phyloP scores from a whole-genome alignment of 169 alveolate genomes.

The Plasmodium sp. region DNA sequence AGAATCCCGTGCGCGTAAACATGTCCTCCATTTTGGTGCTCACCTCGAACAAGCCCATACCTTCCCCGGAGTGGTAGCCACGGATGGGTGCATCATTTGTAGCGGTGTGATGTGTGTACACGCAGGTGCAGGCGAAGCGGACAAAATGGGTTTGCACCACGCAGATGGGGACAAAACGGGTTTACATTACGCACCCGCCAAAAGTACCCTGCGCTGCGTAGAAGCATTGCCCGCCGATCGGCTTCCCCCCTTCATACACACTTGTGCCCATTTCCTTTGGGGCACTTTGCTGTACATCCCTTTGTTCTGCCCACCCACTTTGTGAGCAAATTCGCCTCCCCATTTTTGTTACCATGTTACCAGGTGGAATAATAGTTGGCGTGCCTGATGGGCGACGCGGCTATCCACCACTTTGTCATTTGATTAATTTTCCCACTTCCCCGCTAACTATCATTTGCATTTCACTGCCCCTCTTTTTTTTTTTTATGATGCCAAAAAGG shows the following conservation, averaged over 20 bases:
- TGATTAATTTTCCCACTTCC: background rate
- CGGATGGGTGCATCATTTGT: background rate
- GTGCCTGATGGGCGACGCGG: background rate
- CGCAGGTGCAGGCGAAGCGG: background rate
- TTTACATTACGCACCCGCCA: too few relatives aligned
- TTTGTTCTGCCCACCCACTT: background rate
- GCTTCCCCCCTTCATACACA: background rate
- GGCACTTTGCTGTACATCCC: background rate
- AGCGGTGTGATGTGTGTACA: background rate
- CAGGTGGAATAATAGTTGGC: background rate
- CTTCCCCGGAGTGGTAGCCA: background rate
- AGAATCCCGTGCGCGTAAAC: conserved; percentile 2
- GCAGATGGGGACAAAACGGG: too few relatives aligned
- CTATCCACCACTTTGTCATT: background rate
- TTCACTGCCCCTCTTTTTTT: background rate
- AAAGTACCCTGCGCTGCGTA: background rate
- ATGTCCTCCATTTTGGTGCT: conserved; percentile 48
- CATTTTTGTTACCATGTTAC: background rate
- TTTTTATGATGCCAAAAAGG: background rate
- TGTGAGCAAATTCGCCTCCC: background rate
- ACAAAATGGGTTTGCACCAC: too few relatives aligned
- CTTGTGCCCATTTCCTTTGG: background rate
- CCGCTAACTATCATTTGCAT: background rate
- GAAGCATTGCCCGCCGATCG: background rate
- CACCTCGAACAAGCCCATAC: conserved; percentile 25